A percentile compares a stretch with the other conserved stretches of the same genome.
Evolutionary conservation across 179 eudicot genomes (phyloP).

Genomic region (Spergularia azorica): DNA sequence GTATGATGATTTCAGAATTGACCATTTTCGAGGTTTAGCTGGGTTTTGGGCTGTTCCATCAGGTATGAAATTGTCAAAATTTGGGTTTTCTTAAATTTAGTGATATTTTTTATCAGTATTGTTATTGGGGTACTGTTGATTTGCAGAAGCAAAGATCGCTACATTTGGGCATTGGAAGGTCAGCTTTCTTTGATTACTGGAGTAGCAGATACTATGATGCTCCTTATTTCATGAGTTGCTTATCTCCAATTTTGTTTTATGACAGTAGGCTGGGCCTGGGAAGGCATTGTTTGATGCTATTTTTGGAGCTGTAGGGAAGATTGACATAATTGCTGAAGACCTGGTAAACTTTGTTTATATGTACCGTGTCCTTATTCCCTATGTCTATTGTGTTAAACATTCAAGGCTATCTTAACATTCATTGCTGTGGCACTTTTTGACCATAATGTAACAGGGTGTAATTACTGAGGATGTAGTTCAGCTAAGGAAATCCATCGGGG

Average conservation of each 20-base stretch:
- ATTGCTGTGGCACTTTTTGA: background rate
- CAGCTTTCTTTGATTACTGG: constrained; percentile 31
- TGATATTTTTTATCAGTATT: background rate
- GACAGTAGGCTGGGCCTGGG: constrained; percentile 95
- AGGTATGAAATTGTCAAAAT: constrained; percentile 47
- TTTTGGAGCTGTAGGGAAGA: constrained; percentile 62
- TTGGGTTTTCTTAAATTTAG: constrained; percentile 1
- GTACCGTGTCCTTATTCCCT: background rate
- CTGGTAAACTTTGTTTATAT: constrained; percentile 52
- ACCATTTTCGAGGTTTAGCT: constrained; percentile 97
- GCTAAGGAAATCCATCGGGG: constrained; percentile 84
- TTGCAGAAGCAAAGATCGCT: constrained; percentile 85
- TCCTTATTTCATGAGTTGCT: background rate
- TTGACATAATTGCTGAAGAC: constrained; percentile 93
- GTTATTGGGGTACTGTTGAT: background rate
- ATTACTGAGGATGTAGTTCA: constrained; percentile 93
- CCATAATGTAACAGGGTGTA: constrained; percentile 67
- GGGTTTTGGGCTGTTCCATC: constrained; percentile 99
- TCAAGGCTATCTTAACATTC: background rate
- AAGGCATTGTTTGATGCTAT: constrained; percentile 82
- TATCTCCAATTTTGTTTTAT: constrained; percentile 34
- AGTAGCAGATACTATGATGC: constrained; percentile 8
- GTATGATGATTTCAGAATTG: constrained; percentile 95
- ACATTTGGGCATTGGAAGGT: constrained; percentile 90
- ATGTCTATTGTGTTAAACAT: background rate